Percentiles rank a stretch among this genome's conserved stretches.
Conservation (phyloP, 2,329 filamentous ascomycete species). For the Trichophyton mentagrophytes region DNA sequence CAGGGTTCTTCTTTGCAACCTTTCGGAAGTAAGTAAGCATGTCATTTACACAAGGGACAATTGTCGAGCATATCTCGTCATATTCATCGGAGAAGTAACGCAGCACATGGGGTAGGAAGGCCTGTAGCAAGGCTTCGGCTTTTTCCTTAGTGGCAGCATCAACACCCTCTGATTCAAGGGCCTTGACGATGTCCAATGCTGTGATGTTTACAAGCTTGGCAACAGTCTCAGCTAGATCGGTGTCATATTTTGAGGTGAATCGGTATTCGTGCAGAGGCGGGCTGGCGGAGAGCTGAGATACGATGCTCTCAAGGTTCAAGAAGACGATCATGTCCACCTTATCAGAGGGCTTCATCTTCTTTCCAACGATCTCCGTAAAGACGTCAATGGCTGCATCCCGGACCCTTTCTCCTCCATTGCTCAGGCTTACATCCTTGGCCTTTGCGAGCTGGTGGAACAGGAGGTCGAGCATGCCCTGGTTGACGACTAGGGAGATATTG, state of each 20-base stretch:
- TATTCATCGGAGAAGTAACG: constrained; percentile 97
- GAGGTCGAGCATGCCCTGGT: constrained; percentile 70
- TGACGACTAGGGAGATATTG: constrained; percentile 86
- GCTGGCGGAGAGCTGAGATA: constrained; percentile 73
- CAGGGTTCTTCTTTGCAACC: constrained; percentile 48
- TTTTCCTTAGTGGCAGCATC: constrained; percentile 54
- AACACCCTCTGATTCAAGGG: constrained; percentile 55
- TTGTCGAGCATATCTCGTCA: constrained; percentile 91
- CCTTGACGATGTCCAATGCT: constrained; percentile 73
- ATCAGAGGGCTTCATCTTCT: constrained; percentile 91
- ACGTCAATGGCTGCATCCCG: constrained; percentile 87
- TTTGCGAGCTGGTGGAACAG: constrained; percentile 81
- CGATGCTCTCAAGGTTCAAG: constrained; percentile 73
- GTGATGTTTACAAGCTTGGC: constrained; percentile 91
- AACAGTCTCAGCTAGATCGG: constrained; percentile 85
- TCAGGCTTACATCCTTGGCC: constrained; percentile 45
- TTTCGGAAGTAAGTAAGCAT: constrained; percentile 83
- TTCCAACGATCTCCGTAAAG: constrained; percentile 87
- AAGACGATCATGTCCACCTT: constrained; percentile 91
- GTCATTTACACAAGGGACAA: constrained; percentile 86
- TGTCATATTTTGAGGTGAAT: constrained; percentile 79
- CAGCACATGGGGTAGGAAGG: constrained; percentile 74
- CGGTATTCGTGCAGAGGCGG: constrained; percentile 67
- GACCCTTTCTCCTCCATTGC: constrained; percentile 66
- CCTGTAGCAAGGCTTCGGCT: constrained; percentile 69